phyloP scores from a whole-genome alignment of 768 basidiomycete genomes.

The Russula lepida region DNA sequence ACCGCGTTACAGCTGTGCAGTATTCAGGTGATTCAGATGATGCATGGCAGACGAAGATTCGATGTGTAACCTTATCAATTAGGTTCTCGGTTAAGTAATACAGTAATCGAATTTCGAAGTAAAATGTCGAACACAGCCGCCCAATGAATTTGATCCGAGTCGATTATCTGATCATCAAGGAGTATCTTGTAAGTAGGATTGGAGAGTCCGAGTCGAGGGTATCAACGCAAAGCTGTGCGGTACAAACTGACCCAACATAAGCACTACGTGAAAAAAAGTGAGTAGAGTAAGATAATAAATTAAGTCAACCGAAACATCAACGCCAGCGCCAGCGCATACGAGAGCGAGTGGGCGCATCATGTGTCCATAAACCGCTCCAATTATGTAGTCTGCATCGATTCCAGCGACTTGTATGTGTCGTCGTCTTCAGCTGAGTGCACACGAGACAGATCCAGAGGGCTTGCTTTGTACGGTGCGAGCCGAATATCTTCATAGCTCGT shows the following conservation, averaged over 20 bases:
- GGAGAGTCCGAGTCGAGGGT: background rate
- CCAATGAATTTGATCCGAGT: too few relatives aligned
- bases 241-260: background rate
- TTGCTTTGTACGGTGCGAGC: background rate
- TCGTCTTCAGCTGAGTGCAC: background rate
- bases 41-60: too few relatives aligned
- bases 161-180: background rate
- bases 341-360: background rate
- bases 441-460: background rate
- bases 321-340: background rate
- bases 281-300: background rate
- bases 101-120: too few relatives aligned
- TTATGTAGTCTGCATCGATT: background rate
- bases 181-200: background rate
- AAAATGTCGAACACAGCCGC: too few relatives aligned
- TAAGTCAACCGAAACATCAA: background rate
- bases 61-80: too few relatives aligned
- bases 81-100: too few relatives aligned
- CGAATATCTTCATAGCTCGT: slow-evolving; percentile 13
- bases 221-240: background rate
- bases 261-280: background rate
- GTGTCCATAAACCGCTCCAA: background rate
- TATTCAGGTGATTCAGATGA: too few relatives aligned
- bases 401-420: background rate
- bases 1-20: too few relatives aligned